These are phyloP conservation scores for Seiridium cupressi DNA, from an alignment of 2,329 filamentous ascomycete genomes.

Conservation along the genomic window DNA sequence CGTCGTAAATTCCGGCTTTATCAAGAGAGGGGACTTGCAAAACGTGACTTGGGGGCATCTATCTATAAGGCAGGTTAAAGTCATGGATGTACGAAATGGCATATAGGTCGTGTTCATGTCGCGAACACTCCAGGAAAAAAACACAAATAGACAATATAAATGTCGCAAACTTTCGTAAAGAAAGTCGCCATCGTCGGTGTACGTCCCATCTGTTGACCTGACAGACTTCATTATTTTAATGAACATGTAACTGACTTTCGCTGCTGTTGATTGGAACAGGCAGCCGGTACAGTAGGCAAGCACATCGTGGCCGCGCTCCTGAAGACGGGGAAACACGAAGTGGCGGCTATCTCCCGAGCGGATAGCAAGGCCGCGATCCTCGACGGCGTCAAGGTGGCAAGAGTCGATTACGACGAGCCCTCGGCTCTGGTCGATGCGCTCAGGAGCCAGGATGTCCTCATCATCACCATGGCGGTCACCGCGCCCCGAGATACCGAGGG, in stretches of 20 bases:
- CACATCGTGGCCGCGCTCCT: slow-evolving; percentile 39
- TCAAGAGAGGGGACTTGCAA: too few species aligned
- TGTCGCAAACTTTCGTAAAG: slow-evolving; percentile 24
- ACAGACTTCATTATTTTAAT: neutral
- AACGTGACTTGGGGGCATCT: too few species aligned
- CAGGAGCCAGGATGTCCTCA: slow-evolving; percentile 52
- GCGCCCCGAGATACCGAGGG: slow-evolving; percentile 44
- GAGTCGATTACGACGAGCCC: slow-evolving; percentile 43
- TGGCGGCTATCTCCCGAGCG: slow-evolving; percentile 49
- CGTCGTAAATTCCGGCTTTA: too few species aligned
- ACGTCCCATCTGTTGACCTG: slow-evolving; percentile 20
- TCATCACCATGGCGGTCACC: slow-evolving; percentile 48
- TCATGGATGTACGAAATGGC: too few species aligned
- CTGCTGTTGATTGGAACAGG: slow-evolving; percentile 25
- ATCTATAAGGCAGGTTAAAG: too few species aligned
- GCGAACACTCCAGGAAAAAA: neutral
- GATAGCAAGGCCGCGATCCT: slow-evolving; percentile 41
- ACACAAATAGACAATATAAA: neutral
- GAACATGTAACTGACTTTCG: neutral
- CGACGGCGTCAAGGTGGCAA: slow-evolving; percentile 36
- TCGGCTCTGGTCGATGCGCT: slow-evolving; percentile 47
- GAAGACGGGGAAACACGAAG: slow-evolving; percentile 43
- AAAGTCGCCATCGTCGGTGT: slow-evolving; percentile 47
- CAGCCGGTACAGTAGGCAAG: slow-evolving; percentile 38
- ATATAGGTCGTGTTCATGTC: too few species aligned